A percentile compares a stretch with the other conserved stretches of the same genome.
phyloP scores from a whole-genome alignment of 805 yeast species.

The Pichia exigua region DNA sequence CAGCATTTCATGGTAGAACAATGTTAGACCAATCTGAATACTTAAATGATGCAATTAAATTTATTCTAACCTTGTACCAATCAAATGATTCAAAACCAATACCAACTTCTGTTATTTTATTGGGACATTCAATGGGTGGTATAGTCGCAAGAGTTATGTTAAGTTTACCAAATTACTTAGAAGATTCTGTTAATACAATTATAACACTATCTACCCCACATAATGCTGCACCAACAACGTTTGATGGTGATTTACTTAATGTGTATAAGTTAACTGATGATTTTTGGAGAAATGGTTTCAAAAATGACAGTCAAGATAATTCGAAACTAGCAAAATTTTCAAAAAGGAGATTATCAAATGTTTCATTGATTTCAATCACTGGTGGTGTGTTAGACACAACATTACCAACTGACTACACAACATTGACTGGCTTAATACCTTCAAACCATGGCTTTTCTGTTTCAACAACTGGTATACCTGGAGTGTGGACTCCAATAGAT shows the following conservation, averaged over 20 bases:
- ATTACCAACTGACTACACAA: conserved; percentile 86
- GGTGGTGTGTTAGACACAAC: conserved; percentile 78
- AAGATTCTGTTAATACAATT: conserved; percentile 72
- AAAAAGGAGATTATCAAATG: conserved; percentile 39
- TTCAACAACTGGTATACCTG: conserved; percentile 78
- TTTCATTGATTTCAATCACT: conserved; percentile 75
- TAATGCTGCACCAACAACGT: conserved; percentile 84
- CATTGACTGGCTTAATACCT: conserved; percentile 65
- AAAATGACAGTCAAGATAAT: conserved; percentile 12
- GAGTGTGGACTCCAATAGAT: conserved; percentile 90
- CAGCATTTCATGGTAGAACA: conserved; percentile 94
- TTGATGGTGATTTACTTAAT: conserved; percentile 78
- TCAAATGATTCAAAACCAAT: conserved; percentile 15
- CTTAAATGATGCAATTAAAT: conserved; percentile 76
- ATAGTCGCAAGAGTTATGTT: conserved; percentile 82
- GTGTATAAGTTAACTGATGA: conserved; percentile 67
- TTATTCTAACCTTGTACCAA: conserved; percentile 64
- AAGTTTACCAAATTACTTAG: conserved; percentile 66
- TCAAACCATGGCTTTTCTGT: conserved; percentile 71
- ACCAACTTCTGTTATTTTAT: conserved; percentile 56
- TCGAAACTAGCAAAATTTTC: conserved; percentile 29
- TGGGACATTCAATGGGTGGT: conserved; percentile 98
- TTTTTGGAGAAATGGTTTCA: conserved; percentile 68
- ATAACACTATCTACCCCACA: conserved; percentile 89
- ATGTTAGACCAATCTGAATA: conserved; percentile 91